Conservation (phyloP, 2,329 filamentous ascomycete genomes). For the Diplocarpon rosae region DNA sequence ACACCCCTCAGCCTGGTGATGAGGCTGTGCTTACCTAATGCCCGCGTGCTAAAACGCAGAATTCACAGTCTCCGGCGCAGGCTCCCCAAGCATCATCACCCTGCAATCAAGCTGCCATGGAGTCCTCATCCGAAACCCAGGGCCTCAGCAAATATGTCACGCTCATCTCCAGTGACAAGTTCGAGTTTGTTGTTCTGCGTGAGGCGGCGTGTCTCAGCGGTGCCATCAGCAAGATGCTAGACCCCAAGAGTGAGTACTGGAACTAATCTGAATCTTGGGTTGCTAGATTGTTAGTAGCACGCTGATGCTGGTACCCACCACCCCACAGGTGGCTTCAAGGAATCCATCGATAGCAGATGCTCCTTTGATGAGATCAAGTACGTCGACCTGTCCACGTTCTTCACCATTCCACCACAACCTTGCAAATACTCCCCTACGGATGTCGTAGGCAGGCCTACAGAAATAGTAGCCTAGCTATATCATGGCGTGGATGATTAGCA, state of each 20-base stretch:
- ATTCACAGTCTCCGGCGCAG: too few species aligned
- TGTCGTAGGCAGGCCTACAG: neutral
- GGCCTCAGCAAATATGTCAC: slow-evolving; percentile 58
- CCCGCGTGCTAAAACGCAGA: too few species aligned
- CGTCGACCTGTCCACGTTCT: slow-evolving; percentile 22
- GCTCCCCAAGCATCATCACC: too few species aligned
- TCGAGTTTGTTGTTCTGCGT: slow-evolving; percentile 64
- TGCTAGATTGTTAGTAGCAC: neutral
- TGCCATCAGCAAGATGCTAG: slow-evolving; percentile 64
- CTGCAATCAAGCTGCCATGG: too few species aligned
- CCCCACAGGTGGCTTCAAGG: slow-evolving; percentile 50
- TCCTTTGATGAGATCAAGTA: slow-evolving; percentile 66
- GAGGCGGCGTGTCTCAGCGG: slow-evolving; percentile 60
- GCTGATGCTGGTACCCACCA: neutral
- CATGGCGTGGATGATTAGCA: neutral
- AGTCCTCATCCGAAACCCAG: slow-evolving; percentile 1
- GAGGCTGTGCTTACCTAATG: too few species aligned
- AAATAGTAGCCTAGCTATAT: neutral
- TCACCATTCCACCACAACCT: neutral
- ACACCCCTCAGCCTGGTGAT: too few species aligned
- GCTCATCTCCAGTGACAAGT: slow-evolving; percentile 63
- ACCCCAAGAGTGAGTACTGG: slow-evolving; percentile 46
- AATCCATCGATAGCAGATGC: slow-evolving; percentile 53
- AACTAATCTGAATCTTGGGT: slow-evolving; percentile 2
- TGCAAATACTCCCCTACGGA: neutral